A percentile compares a stretch with the other conserved stretches of the same genome.
phyloP scores from a whole-genome alignment of 176 grass and related monocot genomes.

The Aegilops sharonensis region DNA sequence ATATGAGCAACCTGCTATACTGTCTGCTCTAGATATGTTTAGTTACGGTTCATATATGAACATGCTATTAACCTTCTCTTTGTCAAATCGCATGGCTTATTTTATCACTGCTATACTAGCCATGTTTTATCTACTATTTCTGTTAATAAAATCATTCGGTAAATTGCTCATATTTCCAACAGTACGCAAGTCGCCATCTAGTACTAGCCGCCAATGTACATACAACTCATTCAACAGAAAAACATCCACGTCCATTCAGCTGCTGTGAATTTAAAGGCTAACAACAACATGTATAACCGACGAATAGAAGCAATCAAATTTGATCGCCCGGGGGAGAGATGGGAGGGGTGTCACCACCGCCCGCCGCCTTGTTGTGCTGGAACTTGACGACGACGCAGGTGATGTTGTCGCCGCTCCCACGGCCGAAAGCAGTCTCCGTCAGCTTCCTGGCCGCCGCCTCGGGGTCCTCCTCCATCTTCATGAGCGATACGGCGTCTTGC shows the following conservation, averaged over 20 bases:
- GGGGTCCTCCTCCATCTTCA: conserved; percentile 74
- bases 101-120: too few relatives aligned
- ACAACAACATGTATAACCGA: conserved; percentile 34
- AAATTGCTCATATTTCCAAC: too few relatives aligned
- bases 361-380: conserved; percentile 56
- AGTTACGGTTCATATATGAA: too few relatives aligned
- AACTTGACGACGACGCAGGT: conserved; percentile 94
- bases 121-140: too few relatives aligned
- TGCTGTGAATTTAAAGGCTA: not conserved
- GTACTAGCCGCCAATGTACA: not conserved
- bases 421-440: conserved; percentile 63
- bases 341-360: not conserved
- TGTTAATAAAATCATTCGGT: too few relatives aligned
- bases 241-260: not conserved
- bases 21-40: too few relatives aligned
- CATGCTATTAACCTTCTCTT: too few relatives aligned
- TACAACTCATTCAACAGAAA: not conserved
- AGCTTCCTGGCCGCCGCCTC: conserved; percentile 80
- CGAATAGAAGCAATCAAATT: conserved; percentile 46
- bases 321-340: conserved; percentile 31
- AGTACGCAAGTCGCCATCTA: not conserved
- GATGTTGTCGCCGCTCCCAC: conserved; percentile 81
- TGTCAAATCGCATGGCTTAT: too few relatives aligned
- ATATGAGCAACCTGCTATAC: too few relatives aligned
- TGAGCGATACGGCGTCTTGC: conserved; percentile 68